These are phyloP conservation scores for Podosphaera xanthii DNA, from an alignment of 2,329 filamentous ascomycete genomes.

Conservation along the genomic window DNA sequence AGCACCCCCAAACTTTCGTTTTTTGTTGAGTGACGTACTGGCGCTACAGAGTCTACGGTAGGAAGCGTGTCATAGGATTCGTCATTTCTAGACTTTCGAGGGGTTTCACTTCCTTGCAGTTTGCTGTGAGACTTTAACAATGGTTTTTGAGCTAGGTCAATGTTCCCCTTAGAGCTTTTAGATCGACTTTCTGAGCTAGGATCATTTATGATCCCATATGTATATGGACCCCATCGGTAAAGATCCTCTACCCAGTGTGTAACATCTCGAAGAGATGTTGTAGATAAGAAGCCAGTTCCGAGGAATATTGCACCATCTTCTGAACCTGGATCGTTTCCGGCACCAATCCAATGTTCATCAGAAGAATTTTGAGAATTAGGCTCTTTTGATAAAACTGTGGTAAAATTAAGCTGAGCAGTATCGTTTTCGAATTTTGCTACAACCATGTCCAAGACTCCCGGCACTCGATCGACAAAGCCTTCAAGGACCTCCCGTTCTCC, in stretches of 20 bases:
- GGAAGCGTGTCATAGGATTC: too few species aligned
- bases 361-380: constrained; percentile 4
- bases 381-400: constrained; percentile 8
- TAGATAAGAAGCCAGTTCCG: constrained; percentile 51
- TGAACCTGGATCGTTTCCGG: constrained; percentile 39
- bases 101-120: too few species aligned
- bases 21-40: too few species aligned
- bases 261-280: constrained; percentile 46
- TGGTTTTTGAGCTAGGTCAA: neutral
- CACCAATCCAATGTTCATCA: constrained; percentile 44
- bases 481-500: constrained; percentile 85
- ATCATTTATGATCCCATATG: constrained; percentile 68
- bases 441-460: constrained; percentile 69
- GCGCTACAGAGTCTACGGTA: too few species aligned
- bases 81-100: too few species aligned
- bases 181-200: constrained; percentile 38
- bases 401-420: neutral
- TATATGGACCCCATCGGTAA: constrained; percentile 59
- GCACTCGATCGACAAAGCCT: constrained; percentile 55
- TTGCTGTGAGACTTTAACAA: too few species aligned
- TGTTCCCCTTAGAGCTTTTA: constrained; percentile 15
- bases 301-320: constrained; percentile 75
- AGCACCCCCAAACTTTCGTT: too few species aligned
- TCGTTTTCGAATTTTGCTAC: constrained; percentile 57
- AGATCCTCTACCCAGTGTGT: constrained; percentile 77